Percentiles rank a stretch among this genome's conserved stretches.
Evolutionary conservation across 2,329 filamentous ascomycete species (phyloP).

Genomic region (Saccharata proteae): DNA sequence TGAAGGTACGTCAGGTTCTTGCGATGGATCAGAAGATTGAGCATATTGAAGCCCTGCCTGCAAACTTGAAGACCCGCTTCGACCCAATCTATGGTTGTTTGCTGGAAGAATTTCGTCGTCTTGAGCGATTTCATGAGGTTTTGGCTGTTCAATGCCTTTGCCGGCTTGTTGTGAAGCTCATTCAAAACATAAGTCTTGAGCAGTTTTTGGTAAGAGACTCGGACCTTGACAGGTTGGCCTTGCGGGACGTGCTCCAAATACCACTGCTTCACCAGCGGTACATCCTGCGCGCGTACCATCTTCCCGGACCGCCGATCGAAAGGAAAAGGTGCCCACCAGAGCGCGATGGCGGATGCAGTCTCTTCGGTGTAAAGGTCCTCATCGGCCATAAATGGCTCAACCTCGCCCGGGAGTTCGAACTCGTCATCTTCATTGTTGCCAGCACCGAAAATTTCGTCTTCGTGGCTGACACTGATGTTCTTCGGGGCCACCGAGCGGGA

Average conservation of each 20-base stretch:
- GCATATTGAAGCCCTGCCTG: conserved; percentile 97
- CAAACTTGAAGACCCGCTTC: conserved; percentile 97
- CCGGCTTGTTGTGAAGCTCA: conserved; percentile 88
- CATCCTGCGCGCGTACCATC: conserved; percentile 95
- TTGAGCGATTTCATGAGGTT: conserved; percentile 82
- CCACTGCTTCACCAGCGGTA: conserved; percentile 95
- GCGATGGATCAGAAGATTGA: conserved; percentile 91
- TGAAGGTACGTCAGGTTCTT: conserved; percentile 98
- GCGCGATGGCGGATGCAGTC: conserved; percentile 77
- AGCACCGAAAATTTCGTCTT: conserved; percentile 82
- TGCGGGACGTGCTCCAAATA: conserved; percentile 91
- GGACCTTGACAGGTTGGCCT: conserved; percentile 87
- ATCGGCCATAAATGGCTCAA: conserved; percentile 81
- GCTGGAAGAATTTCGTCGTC: conserved; percentile 98
- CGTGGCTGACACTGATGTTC: conserved; percentile 82
- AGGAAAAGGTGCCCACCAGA: conserved; percentile 98
- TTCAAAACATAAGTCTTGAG: conserved; percentile 94
- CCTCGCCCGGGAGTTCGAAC: conserved; percentile 67
- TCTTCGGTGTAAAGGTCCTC: conserved; percentile 83
- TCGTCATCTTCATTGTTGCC: conserved; percentile 74
- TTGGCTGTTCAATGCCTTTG: conserved; percentile 92
- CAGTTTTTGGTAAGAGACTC: conserved; percentile 96
- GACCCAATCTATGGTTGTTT: conserved; percentile 98
- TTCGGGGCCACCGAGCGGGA: conserved; percentile 87
- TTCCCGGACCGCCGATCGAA: conserved; percentile 88